Conservation (phyloP, 2,329 filamentous ascomycete species). For the Pseudogymnoascus sp. region DNA sequence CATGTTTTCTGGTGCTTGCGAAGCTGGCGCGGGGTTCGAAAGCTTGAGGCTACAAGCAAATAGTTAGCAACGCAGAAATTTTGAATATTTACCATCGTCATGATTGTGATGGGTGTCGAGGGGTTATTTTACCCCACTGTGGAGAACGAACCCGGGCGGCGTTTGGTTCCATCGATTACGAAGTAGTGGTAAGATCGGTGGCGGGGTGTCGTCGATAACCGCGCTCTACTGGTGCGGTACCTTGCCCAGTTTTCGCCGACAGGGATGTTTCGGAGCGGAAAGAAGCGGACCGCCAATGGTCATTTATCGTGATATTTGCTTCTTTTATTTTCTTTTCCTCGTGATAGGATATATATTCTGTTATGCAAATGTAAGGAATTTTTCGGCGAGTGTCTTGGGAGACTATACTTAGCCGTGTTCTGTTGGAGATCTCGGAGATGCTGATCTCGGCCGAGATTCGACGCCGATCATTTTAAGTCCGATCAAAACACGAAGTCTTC, state of each 20-base stretch:
- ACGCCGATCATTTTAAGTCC: background rate
- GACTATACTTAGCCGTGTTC: background rate
- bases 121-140: conserved; percentile 7
- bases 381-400: background rate
- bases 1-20: background rate
- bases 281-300: background rate
- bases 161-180: background rate
- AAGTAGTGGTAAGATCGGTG: background rate
- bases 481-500: background rate
- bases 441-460: background rate
- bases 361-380: too few species aligned
- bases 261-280: conserved; percentile 5
- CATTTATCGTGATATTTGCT: background rate
- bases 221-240: background rate
- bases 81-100: conserved; percentile 2
- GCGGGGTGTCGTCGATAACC: background rate
- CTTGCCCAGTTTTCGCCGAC: background rate
- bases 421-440: background rate
- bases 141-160: background rate
- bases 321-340: background rate
- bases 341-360: too few species aligned
- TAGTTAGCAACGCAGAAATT: background rate
- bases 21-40: background rate
- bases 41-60: background rate
- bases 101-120: conserved; percentile 1